These are phyloP conservation scores for Dactylonectria macrodidyma DNA, from an alignment of 2,329 filamentous ascomycete species.

Conservation along the genomic window DNA sequence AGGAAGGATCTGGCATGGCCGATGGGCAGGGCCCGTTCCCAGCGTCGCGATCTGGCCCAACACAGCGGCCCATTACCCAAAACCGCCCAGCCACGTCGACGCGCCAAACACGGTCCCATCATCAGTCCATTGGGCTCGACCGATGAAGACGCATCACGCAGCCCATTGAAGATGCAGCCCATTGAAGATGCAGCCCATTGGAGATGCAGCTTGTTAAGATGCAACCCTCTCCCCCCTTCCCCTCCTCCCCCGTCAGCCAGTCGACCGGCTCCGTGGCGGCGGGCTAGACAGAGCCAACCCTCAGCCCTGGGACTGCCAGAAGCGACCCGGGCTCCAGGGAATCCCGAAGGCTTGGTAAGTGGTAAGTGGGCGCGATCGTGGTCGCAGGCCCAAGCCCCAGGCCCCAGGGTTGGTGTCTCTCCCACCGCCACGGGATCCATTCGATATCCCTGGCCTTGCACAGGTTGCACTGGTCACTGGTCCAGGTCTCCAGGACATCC, in stretches of 20 bases:
- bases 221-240: constrained; percentile 26
- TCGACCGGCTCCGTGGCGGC: constrained; percentile 34
- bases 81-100: constrained; percentile 10
- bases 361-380: constrained; percentile 48
- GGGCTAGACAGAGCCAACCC: constrained; percentile 30
- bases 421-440: constrained; percentile 8
- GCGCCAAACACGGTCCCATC: neutral
- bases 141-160: no score
- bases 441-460: constrained; percentile 2
- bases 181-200: neutral
- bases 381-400: constrained; percentile 23
- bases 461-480: neutral
- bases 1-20: constrained; percentile 8
- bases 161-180: no score
- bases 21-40: constrained; percentile 4
- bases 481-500: constrained; percentile 10
- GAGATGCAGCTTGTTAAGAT: neutral
- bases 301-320: constrained; percentile 31
- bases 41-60: constrained; percentile 4
- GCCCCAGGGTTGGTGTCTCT: constrained; percentile 19
- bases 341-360: constrained; percentile 50
- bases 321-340: constrained; percentile 33
- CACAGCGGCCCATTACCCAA: constrained; percentile 5
- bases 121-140: no score
- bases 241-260: constrained; percentile 18